phyloP scores from a whole-genome alignment of 306 rosid genomes.

The Purshia tridentata region DNA sequence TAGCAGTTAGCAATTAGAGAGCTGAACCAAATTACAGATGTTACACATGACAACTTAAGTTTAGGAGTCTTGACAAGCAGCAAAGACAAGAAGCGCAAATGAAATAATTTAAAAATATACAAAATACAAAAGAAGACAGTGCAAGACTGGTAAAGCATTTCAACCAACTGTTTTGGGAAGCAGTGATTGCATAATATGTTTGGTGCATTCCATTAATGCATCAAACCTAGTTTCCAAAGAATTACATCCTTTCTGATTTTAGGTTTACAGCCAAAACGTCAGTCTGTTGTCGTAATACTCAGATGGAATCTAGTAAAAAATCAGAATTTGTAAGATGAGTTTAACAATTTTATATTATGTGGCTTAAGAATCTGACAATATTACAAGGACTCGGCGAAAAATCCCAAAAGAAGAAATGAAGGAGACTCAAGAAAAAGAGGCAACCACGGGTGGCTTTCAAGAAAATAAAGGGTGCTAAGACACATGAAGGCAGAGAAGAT shows the following conservation, averaged over 20 bases:
- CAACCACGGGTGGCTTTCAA: too few relatives aligned
- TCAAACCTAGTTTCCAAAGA: not conserved
- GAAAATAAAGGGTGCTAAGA: too few relatives aligned
- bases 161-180: not conserved
- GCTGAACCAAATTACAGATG: not conserved
- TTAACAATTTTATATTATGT: not conserved
- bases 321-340: not conserved
- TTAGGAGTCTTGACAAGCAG: not conserved
- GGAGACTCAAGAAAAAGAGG: too few relatives aligned
- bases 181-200: not conserved
- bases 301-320: not conserved
- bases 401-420: too few relatives aligned
- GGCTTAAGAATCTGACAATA: not conserved
- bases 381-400: too few relatives aligned
- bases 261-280: not conserved
- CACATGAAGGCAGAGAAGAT: too few relatives aligned
- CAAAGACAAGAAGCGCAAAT: not conserved
- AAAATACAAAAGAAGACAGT: not conserved
- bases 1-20: not conserved
- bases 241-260: not conserved
- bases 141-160: not conserved
- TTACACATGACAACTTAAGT: slow-evolving; percentile 2
- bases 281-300: not conserved
- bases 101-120: not conserved
- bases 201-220: not conserved